phyloP scores from a whole-genome alignment of 192 early-diverging fungal species.

The Coemansia sp. region DNA sequence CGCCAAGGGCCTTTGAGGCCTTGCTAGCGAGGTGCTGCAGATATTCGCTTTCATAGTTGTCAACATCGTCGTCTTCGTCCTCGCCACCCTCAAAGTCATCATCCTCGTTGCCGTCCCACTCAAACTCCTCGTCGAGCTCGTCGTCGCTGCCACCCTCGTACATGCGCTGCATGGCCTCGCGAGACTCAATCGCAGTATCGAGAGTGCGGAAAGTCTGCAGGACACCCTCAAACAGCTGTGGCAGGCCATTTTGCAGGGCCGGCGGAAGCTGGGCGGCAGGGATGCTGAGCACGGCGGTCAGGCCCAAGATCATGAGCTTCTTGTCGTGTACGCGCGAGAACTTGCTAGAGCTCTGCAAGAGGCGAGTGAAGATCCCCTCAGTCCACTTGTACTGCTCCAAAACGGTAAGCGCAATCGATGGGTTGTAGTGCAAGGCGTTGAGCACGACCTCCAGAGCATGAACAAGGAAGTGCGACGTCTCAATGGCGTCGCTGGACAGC shows the following conservation, averaged over 20 bases:
- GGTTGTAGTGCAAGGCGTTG: constrained; percentile 88
- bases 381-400: constrained; percentile 80
- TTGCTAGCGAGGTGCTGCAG: constrained; percentile 59
- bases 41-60: constrained; percentile 64
- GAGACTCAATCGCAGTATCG: constrained; percentile 56
- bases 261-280: constrained; percentile 70
- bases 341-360: constrained; percentile 69
- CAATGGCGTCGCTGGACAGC: constrained; percentile 58
- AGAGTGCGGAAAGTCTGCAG: constrained; percentile 73
- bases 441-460: constrained; percentile 78
- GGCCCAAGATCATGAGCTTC: constrained; percentile 82
- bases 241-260: constrained; percentile 69
- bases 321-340: constrained; percentile 91
- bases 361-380: constrained; percentile 73
- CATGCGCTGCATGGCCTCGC: constrained; percentile 44
- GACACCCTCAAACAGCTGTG: constrained; percentile 69
- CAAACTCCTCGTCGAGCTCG: constrained; percentile 28
- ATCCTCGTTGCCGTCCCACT: constrained; percentile 47
- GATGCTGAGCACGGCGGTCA: constrained; percentile 71
- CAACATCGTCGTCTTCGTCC: constrained; percentile 62
- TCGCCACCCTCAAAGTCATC: constrained; percentile 58
- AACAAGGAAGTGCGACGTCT: constrained; percentile 68
- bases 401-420: constrained; percentile 66
- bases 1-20: constrained; percentile 50
- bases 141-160: constrained; percentile 44